phyloP scores from a whole-genome alignment of 2,329 filamentous ascomycete species.

The Colletotrichum sp. region DNA sequence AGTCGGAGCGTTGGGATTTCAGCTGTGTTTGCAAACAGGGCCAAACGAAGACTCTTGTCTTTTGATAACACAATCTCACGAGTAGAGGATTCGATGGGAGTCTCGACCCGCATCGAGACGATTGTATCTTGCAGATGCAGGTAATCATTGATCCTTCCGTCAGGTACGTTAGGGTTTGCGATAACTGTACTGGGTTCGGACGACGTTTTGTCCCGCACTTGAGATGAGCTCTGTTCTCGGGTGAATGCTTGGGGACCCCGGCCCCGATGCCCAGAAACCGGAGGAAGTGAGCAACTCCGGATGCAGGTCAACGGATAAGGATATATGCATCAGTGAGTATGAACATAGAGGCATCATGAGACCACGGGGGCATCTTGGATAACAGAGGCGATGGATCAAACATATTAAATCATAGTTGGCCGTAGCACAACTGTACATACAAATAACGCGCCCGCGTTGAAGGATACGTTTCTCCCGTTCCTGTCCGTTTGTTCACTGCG shows the following conservation, averaged over 20 bases:
- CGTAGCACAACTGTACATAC: not conserved
- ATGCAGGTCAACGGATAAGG: not conserved
- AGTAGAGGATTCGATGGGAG: not conserved
- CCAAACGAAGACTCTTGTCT: not conserved
- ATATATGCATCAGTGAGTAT: not conserved
- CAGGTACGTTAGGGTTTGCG: not conserved
- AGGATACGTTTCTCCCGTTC: not conserved
- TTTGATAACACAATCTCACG: not conserved
- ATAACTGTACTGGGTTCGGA: not conserved
- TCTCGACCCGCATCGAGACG: not conserved
- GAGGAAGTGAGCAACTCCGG: not conserved
- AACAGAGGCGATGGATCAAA: not conserved
- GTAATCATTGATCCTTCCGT: not conserved
- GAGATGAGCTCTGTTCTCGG: not conserved
- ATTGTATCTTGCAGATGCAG: not conserved
- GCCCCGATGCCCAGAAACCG: not conserved
- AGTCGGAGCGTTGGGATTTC: not conserved
- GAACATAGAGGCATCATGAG: not conserved
- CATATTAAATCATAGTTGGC: not conserved
- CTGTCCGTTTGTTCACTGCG: not conserved
- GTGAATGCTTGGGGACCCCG: not conserved
- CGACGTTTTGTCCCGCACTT: not conserved
- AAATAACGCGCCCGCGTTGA: not conserved
- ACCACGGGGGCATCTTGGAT: not conserved
- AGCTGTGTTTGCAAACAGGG: not conserved